A percentile compares a stretch with the other conserved stretches of the same genome.
Conservation (phyloP, 352 stramenopile genomes). For the Globisporangium polare region DNA sequence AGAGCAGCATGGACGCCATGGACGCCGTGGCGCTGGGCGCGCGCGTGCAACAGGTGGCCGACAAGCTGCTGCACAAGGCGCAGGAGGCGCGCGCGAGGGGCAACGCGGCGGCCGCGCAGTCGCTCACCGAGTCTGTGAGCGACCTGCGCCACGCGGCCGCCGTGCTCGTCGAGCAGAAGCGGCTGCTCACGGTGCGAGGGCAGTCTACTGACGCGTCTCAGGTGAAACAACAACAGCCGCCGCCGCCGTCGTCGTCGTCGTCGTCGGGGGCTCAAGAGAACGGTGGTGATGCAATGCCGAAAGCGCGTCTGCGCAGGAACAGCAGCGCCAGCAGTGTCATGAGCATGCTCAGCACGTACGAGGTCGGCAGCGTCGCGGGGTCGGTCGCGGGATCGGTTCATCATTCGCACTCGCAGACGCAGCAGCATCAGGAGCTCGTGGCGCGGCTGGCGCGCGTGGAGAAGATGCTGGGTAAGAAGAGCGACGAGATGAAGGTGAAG, state of each 20-base stretch:
- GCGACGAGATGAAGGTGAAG: conserved; percentile 71
- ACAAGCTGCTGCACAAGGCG: conserved; percentile 70
- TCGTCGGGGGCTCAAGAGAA: conserved; percentile 8
- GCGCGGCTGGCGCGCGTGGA: conserved; percentile 38
- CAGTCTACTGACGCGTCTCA: conserved; percentile 19
- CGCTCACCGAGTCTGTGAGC: conserved; percentile 40
- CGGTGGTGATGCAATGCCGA: conserved; percentile 20
- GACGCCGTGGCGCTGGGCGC: conserved; percentile 50
- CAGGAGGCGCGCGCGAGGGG: conserved; percentile 60
- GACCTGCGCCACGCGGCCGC: conserved; percentile 53
- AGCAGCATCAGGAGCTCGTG: conserved; percentile 29
- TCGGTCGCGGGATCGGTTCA: conserved; percentile 3
- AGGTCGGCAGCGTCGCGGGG: conserved; percentile 14
- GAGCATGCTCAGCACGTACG: conserved; percentile 17
- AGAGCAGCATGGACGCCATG: conserved; percentile 17
- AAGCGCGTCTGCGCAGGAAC: conserved; percentile 10
- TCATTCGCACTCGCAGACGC: conserved; percentile 1
- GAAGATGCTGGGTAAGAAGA: conserved; percentile 63
- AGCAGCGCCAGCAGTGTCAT: conserved; percentile 19
- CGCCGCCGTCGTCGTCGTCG: conserved; percentile 15
- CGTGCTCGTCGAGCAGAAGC: conserved; percentile 55
- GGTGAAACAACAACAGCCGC: background rate
- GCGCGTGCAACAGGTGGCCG: conserved; percentile 66
- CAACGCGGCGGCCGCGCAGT: conserved; percentile 41
- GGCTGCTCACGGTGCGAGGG: conserved; percentile 24